Percentiles rank a stretch among this genome's conserved stretches.
Conservation (phyloP, 306 rosid genomes). For the Cicer cuneatum region DNA sequence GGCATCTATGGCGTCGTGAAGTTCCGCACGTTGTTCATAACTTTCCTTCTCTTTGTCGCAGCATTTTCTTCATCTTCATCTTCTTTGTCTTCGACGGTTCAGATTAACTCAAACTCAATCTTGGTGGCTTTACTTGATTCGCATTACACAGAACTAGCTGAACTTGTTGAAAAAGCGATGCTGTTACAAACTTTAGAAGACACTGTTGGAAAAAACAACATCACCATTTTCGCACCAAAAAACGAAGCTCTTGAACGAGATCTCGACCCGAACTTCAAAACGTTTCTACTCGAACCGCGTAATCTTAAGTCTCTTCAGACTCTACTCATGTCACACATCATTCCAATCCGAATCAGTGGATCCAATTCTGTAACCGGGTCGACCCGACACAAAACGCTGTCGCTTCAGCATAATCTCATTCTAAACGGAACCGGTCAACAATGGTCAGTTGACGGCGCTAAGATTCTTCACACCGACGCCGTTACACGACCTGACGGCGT, state of each 20-base stretch:
- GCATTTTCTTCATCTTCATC: neutral
- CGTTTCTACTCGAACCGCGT: slow-evolving; percentile 71
- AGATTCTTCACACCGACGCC: slow-evolving; percentile 50
- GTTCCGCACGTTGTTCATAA: slow-evolving; percentile 11
- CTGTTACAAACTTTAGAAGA: slow-evolving; percentile 67
- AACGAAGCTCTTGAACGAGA: slow-evolving; percentile 75
- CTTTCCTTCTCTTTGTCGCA: slow-evolving; percentile 6
- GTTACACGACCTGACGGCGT: slow-evolving; percentile 77
- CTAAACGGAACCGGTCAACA: slow-evolving; percentile 44
- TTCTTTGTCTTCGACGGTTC: slow-evolving; percentile 25
- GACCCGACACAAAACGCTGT: slow-evolving; percentile 50
- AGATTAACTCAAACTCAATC: slow-evolving; percentile 76
- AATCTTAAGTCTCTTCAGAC: slow-evolving; percentile 69
- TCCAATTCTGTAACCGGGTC: slow-evolving; percentile 33
- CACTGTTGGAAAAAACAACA: slow-evolving; percentile 60
- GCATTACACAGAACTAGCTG: slow-evolving; percentile 78
- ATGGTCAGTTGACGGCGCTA: slow-evolving; percentile 56
- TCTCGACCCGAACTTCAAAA: slow-evolving; percentile 77
- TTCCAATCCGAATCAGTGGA: slow-evolving; percentile 58
- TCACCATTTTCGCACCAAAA: slow-evolving; percentile 79
- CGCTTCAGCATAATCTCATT: slow-evolving; percentile 30
- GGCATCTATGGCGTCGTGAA: slow-evolving; percentile 48
- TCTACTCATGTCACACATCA: slow-evolving; percentile 62
- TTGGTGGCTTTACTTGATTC: slow-evolving; percentile 81
- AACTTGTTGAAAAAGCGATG: slow-evolving; percentile 73